Conservation (phyloP, 2,329 filamentous ascomycete species). For the Neocucurbitaria cava region DNA sequence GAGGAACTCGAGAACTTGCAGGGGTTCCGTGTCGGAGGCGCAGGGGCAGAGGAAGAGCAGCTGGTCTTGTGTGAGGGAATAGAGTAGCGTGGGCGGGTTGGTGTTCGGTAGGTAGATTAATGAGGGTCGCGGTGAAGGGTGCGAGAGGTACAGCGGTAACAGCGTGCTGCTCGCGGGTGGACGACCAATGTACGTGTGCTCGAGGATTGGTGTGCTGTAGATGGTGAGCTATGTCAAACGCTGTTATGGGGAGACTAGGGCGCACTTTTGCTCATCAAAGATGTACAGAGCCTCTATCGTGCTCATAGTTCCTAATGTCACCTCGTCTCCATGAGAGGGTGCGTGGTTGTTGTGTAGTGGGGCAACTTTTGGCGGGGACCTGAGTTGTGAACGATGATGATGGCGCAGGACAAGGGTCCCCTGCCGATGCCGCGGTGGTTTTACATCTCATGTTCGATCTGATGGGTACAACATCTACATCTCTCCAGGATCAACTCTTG, state of each 20-base stretch:
- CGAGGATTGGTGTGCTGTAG: slow-evolving; percentile 80
- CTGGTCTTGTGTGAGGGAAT: slow-evolving; percentile 85
- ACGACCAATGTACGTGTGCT: slow-evolving; percentile 85
- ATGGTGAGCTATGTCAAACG: slow-evolving; percentile 15
- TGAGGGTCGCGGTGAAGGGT: slow-evolving; percentile 81
- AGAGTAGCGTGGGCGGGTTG: slow-evolving; percentile 85
- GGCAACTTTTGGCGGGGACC: slow-evolving; percentile 34
- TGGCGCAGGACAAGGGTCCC: slow-evolving; percentile 16
- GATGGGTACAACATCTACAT: neutral
- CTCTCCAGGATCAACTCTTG: neutral
- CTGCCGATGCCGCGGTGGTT: slow-evolving; percentile 1
- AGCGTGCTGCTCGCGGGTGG: slow-evolving; percentile 78
- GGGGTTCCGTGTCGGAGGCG: slow-evolving; percentile 85
- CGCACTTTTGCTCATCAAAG: slow-evolving; percentile 92
- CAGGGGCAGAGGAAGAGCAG: slow-evolving; percentile 84
- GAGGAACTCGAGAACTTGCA: slow-evolving; percentile 91
- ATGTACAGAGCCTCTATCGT: slow-evolving; percentile 96
- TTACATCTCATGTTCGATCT: neutral
- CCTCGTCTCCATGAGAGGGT: slow-evolving; percentile 23
- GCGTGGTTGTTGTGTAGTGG: slow-evolving; percentile 13
- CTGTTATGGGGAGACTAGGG: neutral
- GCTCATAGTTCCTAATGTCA: slow-evolving; percentile 55
- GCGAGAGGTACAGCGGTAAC: slow-evolving; percentile 84
- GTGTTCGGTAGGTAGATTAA: slow-evolving; percentile 84
- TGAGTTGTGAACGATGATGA: slow-evolving; percentile 4